These are phyloP conservation scores for Fusarium poae DNA, from an alignment of 2,329 filamentous ascomycete genomes.

Conservation along the genomic window DNA sequence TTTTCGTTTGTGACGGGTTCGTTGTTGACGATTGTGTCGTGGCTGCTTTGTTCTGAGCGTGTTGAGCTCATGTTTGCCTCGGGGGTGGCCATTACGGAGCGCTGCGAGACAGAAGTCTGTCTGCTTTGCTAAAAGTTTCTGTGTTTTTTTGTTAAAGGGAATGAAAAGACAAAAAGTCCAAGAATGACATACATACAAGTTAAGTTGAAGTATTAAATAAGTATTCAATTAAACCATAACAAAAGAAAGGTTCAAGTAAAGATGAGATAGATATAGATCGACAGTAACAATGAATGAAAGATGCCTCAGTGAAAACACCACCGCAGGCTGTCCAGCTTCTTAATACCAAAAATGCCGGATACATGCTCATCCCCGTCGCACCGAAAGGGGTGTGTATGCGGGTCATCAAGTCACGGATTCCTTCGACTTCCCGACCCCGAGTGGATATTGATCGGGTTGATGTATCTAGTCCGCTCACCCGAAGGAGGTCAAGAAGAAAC, in stretches of 20 bases:
- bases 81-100: conserved; percentile 22
- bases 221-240: conserved; percentile 10
- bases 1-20: conserved; percentile 31
- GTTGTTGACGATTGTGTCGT: conserved; percentile 35
- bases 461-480: conserved; percentile 21
- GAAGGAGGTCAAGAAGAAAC: background rate
- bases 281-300: conserved; percentile 10
- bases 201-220: conserved; percentile 22
- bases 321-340: conserved; percentile 25
- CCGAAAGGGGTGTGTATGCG: conserved; percentile 28
- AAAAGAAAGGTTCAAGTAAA: conserved; percentile 12
- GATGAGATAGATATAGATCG: background rate
- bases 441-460: conserved; percentile 12
- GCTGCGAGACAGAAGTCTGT: background rate
- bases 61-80: conserved; percentile 22
- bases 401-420: conserved; percentile 23
- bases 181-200: conserved; percentile 14
- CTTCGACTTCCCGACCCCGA: conserved; percentile 36
- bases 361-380: conserved; percentile 16
- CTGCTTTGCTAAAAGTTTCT: conserved; percentile 6
- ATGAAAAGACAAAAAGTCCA: too few relatives aligned
- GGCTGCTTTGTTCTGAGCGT: conserved; percentile 34
- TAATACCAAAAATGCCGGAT: conserved; percentile 26
- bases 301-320: background rate
- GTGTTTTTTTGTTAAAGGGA: background rate